A percentile compares a stretch with the other conserved stretches of the same genome.
These are phyloP conservation scores for Triadica sebifera DNA, from an alignment of 345 rosid genomes.

Conservation along the genomic window DNA sequence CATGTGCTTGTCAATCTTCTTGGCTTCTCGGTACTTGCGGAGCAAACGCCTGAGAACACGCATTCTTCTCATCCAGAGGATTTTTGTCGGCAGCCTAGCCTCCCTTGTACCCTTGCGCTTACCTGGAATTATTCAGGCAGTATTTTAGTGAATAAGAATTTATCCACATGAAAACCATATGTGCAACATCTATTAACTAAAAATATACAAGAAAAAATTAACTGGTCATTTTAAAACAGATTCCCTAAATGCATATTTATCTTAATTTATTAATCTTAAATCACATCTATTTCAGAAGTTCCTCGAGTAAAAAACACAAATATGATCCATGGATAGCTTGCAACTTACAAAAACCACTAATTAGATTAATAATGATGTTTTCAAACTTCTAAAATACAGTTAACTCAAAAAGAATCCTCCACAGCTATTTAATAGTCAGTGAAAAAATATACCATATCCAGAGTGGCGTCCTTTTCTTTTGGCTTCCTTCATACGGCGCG, in stretches of 20 bases:
- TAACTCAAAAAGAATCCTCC: too few species aligned
- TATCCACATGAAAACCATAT: too few species aligned
- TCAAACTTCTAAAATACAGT: too few species aligned
- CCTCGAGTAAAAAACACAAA: too few species aligned
- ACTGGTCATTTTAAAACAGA: background rate
- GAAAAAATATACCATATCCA: constrained; percentile 63
- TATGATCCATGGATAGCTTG: background rate
- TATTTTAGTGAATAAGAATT: background rate
- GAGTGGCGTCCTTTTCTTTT: constrained; percentile 96
- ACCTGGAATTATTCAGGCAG: constrained; percentile 42
- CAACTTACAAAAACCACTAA: background rate
- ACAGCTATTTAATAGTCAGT: too few species aligned
- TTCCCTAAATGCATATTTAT: background rate
- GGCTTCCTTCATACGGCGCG: constrained; percentile 78
- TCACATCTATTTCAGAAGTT: background rate
- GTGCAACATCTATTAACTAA: background rate
- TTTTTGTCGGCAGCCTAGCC: constrained; percentile 91
- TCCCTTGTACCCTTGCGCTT: constrained; percentile 94
- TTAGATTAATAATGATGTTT: background rate
- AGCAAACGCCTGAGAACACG: constrained; percentile 87
- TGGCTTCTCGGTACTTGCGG: constrained; percentile 78
- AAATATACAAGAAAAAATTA: background rate
- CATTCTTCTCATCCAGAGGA: constrained; percentile 98
- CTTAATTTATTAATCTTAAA: background rate
- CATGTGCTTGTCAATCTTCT: constrained; percentile 98